Conservation (phyloP, 2,329 filamentous ascomycete genomes). For the Fusarium sororula region DNA sequence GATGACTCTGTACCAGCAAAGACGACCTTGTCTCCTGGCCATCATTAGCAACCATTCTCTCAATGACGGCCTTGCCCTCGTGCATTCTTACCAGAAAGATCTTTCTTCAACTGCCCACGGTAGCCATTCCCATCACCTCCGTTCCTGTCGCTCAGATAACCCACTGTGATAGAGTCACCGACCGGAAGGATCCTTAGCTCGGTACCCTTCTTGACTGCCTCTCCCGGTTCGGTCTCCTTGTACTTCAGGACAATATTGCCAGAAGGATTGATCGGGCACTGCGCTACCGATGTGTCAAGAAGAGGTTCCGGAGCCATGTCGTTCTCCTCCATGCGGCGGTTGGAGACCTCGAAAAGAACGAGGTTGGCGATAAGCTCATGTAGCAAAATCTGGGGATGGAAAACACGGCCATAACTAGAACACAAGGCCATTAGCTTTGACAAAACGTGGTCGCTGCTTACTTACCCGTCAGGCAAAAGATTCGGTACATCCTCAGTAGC, state of each 20-base stretch:
- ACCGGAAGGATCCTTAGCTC: slow-evolving; percentile 6
- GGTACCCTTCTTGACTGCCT: not conserved
- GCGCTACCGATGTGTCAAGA: not conserved
- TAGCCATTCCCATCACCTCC: slow-evolving; percentile 12
- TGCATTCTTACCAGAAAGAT: not conserved
- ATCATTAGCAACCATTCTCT: not conserved
- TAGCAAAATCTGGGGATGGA: slow-evolving; percentile 5
- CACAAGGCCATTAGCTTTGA: no score
- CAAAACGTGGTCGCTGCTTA: not conserved
- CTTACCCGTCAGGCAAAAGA: slow-evolving; percentile 13
- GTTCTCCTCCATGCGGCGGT: not conserved
- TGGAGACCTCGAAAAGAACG: slow-evolving; percentile 1
- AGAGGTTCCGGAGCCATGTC: not conserved
- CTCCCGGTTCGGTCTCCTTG: not conserved
- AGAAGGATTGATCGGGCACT: not conserved
- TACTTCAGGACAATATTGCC: not conserved
- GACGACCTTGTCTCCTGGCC: not conserved
- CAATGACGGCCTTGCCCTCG: fast-evolving
- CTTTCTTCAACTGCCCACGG: not conserved
- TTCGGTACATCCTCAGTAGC: not conserved
- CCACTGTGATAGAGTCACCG: slow-evolving; percentile 19
- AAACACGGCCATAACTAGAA: slow-evolving; percentile 1
- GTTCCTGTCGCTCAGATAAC: slow-evolving; percentile 4
- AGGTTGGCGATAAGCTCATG: slow-evolving; percentile 8
- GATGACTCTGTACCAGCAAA: slow-evolving; percentile 18